Base-by-base conservation (phyloP, 768 basidiomycete genomes). In the Lentinus brumalis region DNA sequence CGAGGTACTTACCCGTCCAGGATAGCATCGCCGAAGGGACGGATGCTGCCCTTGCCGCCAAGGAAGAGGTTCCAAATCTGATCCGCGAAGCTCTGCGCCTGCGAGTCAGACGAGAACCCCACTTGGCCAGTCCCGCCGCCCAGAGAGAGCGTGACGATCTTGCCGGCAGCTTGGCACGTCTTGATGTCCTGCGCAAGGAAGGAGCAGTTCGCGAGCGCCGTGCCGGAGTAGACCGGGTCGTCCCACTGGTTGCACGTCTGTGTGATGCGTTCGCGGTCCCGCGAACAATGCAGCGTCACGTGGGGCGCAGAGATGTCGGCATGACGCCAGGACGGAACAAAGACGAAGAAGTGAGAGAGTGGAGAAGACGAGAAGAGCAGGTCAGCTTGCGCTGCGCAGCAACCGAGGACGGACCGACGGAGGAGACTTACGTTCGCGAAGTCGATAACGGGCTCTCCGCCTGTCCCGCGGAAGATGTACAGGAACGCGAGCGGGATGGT, bases 11-110 rank as follows among this genome's bases (percentile, higher is more conserved):
- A 89, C 88, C 89, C 89, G 65, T 91, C 89, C 30, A 91, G 76
- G 56, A 89, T 78, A 2, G 88, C 90, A 58, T 67, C 73, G 30
- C 89, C 89, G 64, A 92, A 92, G 0, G 89, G 89, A 60, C 89
- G 80, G n/a, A 83, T 88, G 39, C 69, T 67, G 59, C 81, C 83
- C 0, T 75, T 76, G 32, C 88, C 87, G 9, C 88, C 89, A 30
- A 91, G 75, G 71, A 91, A 90, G 52, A 87, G 57, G 67, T 88
- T 76, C 89, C 89, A 91, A 53, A 91, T 83, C 0, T 82, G 83
- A 56, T 86, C 77, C 1, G 84, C 88, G 69, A 88, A 90, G 7
- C 76, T 71, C 18, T 73, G 67, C 3, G 84, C 89, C 65, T 87
- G 81, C 4, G 77, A 70, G 59, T 86, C 86, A 45, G 81, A 84